Evolutionary conservation across 805 yeast species (phyloP).

Genomic region (Limtongia smithiae): DNA sequence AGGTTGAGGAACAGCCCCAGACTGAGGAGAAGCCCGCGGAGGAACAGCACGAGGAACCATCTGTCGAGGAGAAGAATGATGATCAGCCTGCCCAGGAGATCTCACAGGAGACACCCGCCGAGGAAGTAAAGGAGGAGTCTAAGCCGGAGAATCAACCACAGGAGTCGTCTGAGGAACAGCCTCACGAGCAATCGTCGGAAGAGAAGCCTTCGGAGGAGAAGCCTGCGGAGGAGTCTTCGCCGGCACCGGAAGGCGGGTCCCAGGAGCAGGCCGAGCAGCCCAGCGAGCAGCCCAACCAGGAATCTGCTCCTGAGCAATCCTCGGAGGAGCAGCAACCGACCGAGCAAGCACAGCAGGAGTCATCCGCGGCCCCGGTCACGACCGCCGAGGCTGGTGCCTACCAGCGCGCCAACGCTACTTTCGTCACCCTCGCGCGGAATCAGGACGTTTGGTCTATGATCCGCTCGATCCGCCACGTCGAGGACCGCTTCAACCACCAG

Average conservation of each 20-base stretch:
- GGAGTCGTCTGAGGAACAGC: not conserved
- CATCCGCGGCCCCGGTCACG: conserved; percentile 7
- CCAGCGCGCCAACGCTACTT: conserved; percentile 50
- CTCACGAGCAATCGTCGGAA: not conserved
- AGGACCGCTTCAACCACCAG: conserved; percentile 72
- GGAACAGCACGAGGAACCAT: not conserved
- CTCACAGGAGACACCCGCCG: not conserved
- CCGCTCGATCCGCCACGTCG: conserved; percentile 63
- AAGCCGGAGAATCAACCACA: conserved; percentile 4
- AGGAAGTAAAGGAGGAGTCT: not conserved
- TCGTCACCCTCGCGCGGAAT: conserved; percentile 70
- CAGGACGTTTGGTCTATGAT: conserved; percentile 55
- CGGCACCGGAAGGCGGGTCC: not conserved
- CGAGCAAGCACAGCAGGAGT: not conserved
- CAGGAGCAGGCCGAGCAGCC: too few species aligned
- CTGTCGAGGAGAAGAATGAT: not conserved
- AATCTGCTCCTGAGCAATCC: not conserved
- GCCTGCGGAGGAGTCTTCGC: not conserved
- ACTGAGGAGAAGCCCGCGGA: not conserved
- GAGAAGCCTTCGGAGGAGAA: not conserved
- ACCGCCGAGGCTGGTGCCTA: conserved; percentile 18
- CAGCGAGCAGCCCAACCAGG: conserved; percentile 1
- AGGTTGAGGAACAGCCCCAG: not conserved
- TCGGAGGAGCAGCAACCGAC: not conserved
- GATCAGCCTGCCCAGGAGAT: conserved; percentile 1